phyloP scores from a whole-genome alignment of 352 stramenopile species.

The Pythium oligandrum region DNA sequence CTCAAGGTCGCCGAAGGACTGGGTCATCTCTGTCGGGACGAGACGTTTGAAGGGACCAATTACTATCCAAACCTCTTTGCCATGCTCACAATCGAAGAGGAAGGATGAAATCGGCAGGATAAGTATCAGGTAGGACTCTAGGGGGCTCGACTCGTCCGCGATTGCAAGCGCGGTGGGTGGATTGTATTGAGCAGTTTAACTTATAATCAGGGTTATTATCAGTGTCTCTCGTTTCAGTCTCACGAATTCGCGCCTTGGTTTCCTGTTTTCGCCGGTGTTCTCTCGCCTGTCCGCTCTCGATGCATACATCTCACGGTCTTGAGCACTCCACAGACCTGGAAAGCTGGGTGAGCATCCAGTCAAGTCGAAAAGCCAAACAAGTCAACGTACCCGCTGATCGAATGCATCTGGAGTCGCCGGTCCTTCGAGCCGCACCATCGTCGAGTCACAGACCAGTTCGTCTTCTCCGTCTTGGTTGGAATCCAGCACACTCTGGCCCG shows the following conservation, averaged over 20 bases:
- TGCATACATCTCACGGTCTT: slow-evolving; percentile 39
- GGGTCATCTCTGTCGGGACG: slow-evolving; percentile 93
- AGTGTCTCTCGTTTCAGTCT: background rate
- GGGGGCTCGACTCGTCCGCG: no score
- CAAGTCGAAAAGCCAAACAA: background rate
- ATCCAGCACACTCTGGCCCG: slow-evolving; percentile 1
- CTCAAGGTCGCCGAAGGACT: slow-evolving; percentile 92
- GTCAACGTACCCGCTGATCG: slow-evolving; percentile 25
- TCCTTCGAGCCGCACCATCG: slow-evolving; percentile 47
- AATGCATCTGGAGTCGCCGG: slow-evolving; percentile 8
- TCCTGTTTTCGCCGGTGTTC: background rate
- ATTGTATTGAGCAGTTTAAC: slow-evolving; percentile 11
- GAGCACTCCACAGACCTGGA: slow-evolving; percentile 29
- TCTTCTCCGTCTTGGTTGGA: slow-evolving; percentile 41
- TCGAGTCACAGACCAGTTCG: slow-evolving; percentile 72
- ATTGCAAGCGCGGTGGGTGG: slow-evolving; percentile 23
- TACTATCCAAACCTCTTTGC: slow-evolving; percentile 95
- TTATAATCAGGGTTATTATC: slow-evolving; percentile 6
- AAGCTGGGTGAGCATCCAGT: no score
- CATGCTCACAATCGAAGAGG: no score
- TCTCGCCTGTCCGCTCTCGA: slow-evolving; percentile 19
- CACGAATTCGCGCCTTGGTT: slow-evolving; percentile 11
- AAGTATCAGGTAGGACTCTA: no score
- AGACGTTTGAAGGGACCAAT: slow-evolving; percentile 92
- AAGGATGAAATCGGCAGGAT: no score